Evolutionary conservation across 805 yeast genomes (phyloP), one percentile per base, ranked within the genome.

Genomic region (Candida pini): DNA sequence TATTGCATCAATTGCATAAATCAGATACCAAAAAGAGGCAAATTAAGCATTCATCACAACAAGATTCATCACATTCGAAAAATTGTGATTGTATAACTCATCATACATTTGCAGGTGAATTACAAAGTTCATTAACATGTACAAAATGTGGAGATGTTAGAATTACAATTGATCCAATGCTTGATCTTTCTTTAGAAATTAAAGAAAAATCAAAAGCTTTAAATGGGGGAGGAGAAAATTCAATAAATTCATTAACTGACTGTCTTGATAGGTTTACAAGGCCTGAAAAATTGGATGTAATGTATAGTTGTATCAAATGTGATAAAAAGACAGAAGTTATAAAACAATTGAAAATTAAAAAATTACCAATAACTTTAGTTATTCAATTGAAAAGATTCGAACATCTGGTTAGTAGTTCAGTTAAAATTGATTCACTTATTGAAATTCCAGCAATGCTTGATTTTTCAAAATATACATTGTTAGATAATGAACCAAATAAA

Each of bases 121-220:
- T 92, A 33, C 82, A 85, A 55, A 82, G 92, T 56, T 72, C 86
- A 2, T 80, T 90, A 36, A 71, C 67, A 14, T 92, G 98, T 56
- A 63, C 73, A 3, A 68, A 73, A 28, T 89, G 97, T 55, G 64
- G 69, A 4, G 66, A 71, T 19, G 65, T 71, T 18, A 79, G 85
- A n/a, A 63, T 62, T 23, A 85, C 92, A 0, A 66, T 78, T 19
- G 98, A 92, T 56, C 97, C 97, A 4, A 77, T 85, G 68, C 71
- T 92, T 62, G 98, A 92, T 56, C 60, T 92, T 18, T 84, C 96
- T 3, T 66, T 92, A 39, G 96, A 87, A 50, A 76, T 89, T 34
- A 55, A 62, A 30, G 66, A 64, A 36, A 54, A 61, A 50, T 40
- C 44, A 41, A 36, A 36, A 5, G 47, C 45, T 18, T 39, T 39